A percentile compares a stretch with the other conserved stretches of the same genome.
These are phyloP conservation scores for Fusarium tuaranense DNA, from an alignment of 2,329 filamentous ascomycete genomes.

Conservation along the genomic window DNA sequence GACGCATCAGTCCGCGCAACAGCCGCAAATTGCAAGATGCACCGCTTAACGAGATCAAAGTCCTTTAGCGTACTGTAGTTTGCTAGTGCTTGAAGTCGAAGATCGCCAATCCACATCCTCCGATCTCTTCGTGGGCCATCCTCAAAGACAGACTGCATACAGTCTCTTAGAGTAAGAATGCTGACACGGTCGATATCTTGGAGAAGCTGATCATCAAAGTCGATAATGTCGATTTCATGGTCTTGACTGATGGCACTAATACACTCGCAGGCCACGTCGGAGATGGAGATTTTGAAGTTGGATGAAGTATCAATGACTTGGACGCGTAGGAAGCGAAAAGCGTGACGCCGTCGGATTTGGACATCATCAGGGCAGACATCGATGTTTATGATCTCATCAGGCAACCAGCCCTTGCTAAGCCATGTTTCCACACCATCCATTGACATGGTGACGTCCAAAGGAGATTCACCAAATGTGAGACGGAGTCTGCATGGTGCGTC, in stretches of 20 bases:
- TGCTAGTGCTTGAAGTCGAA: slow-evolving; percentile 51
- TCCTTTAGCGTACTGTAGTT: slow-evolving; percentile 53
- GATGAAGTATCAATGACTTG: neutral
- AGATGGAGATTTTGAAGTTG: neutral
- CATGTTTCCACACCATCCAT: slow-evolving; percentile 50
- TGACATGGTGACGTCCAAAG: slow-evolving; percentile 50
- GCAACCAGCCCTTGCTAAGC: slow-evolving; percentile 54
- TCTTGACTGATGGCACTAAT: neutral
- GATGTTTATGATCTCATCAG: slow-evolving; percentile 44
- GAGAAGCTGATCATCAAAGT: neutral
- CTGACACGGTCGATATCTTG: slow-evolving; percentile 5
- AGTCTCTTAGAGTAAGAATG: slow-evolving; percentile 50
- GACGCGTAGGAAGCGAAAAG: neutral
- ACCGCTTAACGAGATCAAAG: slow-evolving; percentile 36
- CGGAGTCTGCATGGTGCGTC: slow-evolving; percentile 51
- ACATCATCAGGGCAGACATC: slow-evolving; percentile 19
- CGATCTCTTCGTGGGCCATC: slow-evolving; percentile 52
- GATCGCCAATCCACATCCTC: slow-evolving; percentile 52
- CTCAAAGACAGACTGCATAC: slow-evolving; percentile 55
- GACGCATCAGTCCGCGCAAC: neutral
- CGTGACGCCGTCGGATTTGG: neutral
- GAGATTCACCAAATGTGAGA: slow-evolving; percentile 52
- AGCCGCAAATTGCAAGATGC: neutral
- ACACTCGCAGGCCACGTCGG: neutral
- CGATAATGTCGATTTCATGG: neutral